Conservation (phyloP, 441 rosid species). For the Theobroma grandiflorum region DNA sequence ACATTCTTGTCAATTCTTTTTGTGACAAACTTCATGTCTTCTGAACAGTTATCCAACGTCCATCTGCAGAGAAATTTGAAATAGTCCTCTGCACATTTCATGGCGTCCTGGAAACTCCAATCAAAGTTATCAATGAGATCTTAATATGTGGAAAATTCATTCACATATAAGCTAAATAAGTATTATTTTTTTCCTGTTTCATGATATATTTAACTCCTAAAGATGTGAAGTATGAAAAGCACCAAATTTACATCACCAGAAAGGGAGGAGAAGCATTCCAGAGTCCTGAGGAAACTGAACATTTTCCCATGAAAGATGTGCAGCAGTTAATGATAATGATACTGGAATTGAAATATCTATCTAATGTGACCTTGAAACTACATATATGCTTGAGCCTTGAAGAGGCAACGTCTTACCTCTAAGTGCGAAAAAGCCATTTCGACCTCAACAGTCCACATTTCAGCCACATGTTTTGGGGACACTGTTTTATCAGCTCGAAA, state of each 20-base stretch:
- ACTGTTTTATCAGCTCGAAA: constrained; percentile 64
- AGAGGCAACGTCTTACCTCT: constrained; percentile 56
- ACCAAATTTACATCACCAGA: constrained; percentile 10
- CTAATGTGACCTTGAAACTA: background rate
- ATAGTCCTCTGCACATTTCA: constrained; percentile 77
- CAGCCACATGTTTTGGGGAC: constrained; percentile 61
- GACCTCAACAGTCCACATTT: constrained; percentile 84
- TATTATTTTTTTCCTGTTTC: background rate
- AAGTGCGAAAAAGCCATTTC: constrained; percentile 84
- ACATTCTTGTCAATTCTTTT: constrained; percentile 64
- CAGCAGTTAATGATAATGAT: background rate
- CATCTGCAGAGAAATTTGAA: constrained; percentile 81
- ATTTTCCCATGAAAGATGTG: constrained; percentile 3
- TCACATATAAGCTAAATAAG: background rate
- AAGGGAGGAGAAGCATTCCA: background rate
- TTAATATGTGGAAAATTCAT: background rate
- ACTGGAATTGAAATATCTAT: constrained; percentile 1
- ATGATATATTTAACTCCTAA: background rate
- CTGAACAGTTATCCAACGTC: constrained; percentile 63
- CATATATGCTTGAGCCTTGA: constrained; percentile 8
- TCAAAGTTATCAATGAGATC: constrained; percentile 20
- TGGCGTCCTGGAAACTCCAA: constrained; percentile 66
- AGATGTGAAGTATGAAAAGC: background rate
- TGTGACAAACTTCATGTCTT: constrained; percentile 68
- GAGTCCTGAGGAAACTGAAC: background rate